Conservation (phyloP, 345 rosid genomes). For the Ceriops zippeliana region DNA sequence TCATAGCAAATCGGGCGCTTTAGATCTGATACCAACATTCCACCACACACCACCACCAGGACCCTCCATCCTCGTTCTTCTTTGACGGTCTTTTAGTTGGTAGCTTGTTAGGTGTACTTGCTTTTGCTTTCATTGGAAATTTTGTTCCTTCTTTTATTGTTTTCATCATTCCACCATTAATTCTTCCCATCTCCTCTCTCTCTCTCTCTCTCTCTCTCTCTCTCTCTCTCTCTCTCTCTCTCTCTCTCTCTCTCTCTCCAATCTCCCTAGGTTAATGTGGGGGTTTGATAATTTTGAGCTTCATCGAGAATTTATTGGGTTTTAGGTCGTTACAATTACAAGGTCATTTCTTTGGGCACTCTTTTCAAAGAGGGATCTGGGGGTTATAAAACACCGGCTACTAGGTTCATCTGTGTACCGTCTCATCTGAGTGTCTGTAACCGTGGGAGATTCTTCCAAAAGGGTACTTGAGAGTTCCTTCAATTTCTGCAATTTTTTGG, state of each 20-base stretch:
- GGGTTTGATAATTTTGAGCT: slow-evolving; percentile 11
- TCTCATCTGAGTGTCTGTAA: slow-evolving; percentile 8
- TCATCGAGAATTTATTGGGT: slow-evolving; percentile 6
- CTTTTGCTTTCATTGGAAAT: slow-evolving; percentile 2
- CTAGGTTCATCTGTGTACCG: slow-evolving; percentile 7
- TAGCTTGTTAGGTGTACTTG: slow-evolving; percentile 21
- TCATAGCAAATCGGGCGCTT: background rate
- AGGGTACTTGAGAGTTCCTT: slow-evolving; percentile 14
- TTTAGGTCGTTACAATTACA: background rate
- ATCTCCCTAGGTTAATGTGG: background rate
- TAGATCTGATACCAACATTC: slow-evolving; percentile 38
- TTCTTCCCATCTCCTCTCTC: background rate
- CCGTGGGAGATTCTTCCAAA: slow-evolving; percentile 17
- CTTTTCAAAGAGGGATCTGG: slow-evolving; percentile 19
- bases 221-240: background rate
- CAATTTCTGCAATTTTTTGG: slow-evolving; percentile 10
- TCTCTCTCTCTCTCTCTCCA: background rate
- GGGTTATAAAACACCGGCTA: background rate
- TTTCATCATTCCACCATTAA: background rate
- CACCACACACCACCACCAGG: slow-evolving; percentile 26
- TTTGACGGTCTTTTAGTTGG: slow-evolving; percentile 27
- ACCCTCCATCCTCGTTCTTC: background rate
- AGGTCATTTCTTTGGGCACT: background rate
- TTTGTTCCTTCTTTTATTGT: background rate
- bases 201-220: background rate